Evolutionary conservation across 331 rosid species (phyloP), one percentile per base, ranked within the genome.

Genomic region (Cydonia oblonga): DNA sequence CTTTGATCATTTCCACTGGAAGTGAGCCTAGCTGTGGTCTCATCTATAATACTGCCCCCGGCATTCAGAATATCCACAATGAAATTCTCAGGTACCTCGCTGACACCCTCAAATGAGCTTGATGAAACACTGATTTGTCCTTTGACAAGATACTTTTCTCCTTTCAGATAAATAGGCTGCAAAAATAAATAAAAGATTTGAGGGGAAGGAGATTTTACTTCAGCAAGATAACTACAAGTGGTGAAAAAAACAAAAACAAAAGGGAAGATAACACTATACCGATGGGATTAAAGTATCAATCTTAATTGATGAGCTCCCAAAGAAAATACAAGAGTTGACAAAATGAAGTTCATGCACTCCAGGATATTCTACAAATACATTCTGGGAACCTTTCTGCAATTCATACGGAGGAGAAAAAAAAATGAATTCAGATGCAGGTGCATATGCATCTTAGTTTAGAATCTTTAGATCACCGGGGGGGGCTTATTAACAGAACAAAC

Each of bases 321-420:
- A 95, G 86, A 82, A 91, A 83, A 95, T 74, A 82, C 99, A 91
- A 0, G 99, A 88, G 90, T 91, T 82, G 70, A 69, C 82, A 75
- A 89, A 84, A 74, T 80, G 81, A 82, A 95, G 87, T 74, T 95
- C 96, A 69, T 91, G 97, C 78, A 85, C 86, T 75, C 99, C 97
- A 56, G 99, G 93, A 78, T 86, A 79, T 76, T 85, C 92, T 63
- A 89, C 78, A 66, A 96, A 87, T 77, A 95, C 73, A 69, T 82
- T 81, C 82, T 89, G 97, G 67, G 92, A 80, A 79, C 99, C 99
- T 87, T 90, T 91, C 99, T 91, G 97, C 89, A 79, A 64, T 76
- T 73, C 71, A 83, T 30, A 82, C 38, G 62, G 78, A 71, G 26
- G 40, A 54, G n/a, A 60, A 2, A 85, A 64, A 64, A 75, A 19